phyloP scores from a whole-genome alignment of 164 flowering plant species.

The Pachysandra terminalis region DNA sequence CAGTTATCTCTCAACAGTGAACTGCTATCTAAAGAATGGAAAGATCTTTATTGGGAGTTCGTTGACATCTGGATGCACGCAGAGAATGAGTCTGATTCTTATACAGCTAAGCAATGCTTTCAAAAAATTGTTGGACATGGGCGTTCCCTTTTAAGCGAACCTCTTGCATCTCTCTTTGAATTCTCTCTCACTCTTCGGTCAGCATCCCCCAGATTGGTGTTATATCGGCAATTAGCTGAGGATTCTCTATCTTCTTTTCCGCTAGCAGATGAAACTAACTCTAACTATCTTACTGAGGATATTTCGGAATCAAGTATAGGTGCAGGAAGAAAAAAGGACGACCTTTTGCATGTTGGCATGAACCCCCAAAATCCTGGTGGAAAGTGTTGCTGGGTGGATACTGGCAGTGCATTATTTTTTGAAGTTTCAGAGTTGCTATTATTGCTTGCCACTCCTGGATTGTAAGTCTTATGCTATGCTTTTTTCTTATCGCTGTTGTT shows the following conservation, averaged over 20 bases:
- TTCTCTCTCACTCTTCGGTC: slow-evolving; percentile 84
- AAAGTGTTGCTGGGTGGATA: slow-evolving; percentile 98
- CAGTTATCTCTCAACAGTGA: slow-evolving; percentile 46
- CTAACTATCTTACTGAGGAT: slow-evolving; percentile 20
- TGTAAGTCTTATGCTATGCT: slow-evolving; percentile 31
- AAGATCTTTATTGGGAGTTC: slow-evolving; percentile 81
- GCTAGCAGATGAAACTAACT: slow-evolving; percentile 40
- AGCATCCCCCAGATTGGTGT: slow-evolving; percentile 90
- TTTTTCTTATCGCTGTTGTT: neutral
- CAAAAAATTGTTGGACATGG: slow-evolving; percentile 55
- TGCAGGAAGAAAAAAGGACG: slow-evolving; percentile 23
- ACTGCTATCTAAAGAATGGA: slow-evolving; percentile 79
- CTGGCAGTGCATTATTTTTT: slow-evolving; percentile 60
- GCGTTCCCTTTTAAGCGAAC: slow-evolving; percentile 51
- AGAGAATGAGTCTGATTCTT: slow-evolving; percentile 35
- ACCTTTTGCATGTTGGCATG: slow-evolving; percentile 46
- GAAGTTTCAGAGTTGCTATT: slow-evolving; percentile 52
- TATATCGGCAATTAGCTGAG: slow-evolving; percentile 82
- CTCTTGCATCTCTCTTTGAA: slow-evolving; percentile 73
- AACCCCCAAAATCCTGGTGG: slow-evolving; percentile 56
- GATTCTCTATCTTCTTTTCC: slow-evolving; percentile 88
- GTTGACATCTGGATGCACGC: slow-evolving; percentile 60
- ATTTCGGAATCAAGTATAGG: slow-evolving; percentile 23
- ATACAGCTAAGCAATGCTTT: slow-evolving; percentile 72
- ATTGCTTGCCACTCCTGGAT: slow-evolving; percentile 51